These are phyloP conservation scores for Calonectria henricotiae DNA, from an alignment of 2,329 filamentous ascomycete species.

Conservation along the genomic window DNA sequence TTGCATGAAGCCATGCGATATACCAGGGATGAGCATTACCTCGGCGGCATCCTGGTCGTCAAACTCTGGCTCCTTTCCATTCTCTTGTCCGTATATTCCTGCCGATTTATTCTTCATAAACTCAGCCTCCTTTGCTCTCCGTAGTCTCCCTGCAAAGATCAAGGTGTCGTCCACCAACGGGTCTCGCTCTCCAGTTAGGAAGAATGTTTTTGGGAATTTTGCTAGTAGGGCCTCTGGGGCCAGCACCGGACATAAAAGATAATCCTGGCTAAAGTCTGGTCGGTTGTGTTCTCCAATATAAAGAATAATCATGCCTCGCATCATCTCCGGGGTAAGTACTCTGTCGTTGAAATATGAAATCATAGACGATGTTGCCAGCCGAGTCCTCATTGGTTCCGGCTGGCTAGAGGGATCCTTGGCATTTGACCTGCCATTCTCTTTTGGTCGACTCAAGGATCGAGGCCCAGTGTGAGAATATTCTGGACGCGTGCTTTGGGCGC, in stretches of 20 bases:
- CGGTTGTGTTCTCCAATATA: slow-evolving; percentile 96
- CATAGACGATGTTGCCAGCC: slow-evolving; percentile 96
- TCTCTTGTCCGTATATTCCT: slow-evolving; percentile 31
- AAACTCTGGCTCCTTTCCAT: slow-evolving; percentile 54
- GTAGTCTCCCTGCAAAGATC: slow-evolving; percentile 92
- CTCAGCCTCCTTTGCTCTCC: slow-evolving; percentile 80
- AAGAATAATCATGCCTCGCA: slow-evolving; percentile 98
- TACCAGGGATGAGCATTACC: slow-evolving; percentile 88
- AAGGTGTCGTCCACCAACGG: slow-evolving; percentile 97
- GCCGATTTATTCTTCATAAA: slow-evolving; percentile 37
- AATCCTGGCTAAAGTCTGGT: slow-evolving; percentile 93
- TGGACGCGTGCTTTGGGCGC: slow-evolving; percentile 60
- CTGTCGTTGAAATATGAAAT: slow-evolving; percentile 98
- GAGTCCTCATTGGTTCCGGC: slow-evolving; percentile 78
- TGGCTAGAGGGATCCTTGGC: slow-evolving; percentile 65
- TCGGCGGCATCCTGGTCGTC: slow-evolving; percentile 71
- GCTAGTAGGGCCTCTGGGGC: slow-evolving; percentile 88
- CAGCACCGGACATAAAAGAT: slow-evolving; percentile 89
- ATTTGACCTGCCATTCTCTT: slow-evolving; percentile 41
- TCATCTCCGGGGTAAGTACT: slow-evolving; percentile 96
- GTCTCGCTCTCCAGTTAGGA: slow-evolving; percentile 95
- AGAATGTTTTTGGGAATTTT: slow-evolving; percentile 94
- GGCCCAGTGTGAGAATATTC: slow-evolving; percentile 69
- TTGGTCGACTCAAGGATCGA: slow-evolving; percentile 49
- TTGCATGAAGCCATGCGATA: slow-evolving; percentile 94